Base-by-base conservation (phyloP, 2,329 filamentous ascomycete genomes). In the Scedosporium minutisporum region DNA sequence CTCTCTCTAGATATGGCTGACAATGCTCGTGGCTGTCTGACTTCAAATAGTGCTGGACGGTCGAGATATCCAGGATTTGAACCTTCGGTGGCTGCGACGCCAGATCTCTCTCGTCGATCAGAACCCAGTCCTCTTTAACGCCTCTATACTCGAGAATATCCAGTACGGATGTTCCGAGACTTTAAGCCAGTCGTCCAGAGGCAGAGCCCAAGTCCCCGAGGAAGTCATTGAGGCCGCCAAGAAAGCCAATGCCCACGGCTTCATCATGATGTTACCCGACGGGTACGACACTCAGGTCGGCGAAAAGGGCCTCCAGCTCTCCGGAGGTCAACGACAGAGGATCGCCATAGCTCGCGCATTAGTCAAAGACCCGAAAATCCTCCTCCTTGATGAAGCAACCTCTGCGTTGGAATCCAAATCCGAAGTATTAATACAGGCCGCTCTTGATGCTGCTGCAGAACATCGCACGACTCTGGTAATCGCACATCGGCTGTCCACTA, bases 341-440 rank as follows among this genome's bases (percentile, higher is more conserved):
- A 77, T 89, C 29, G 82, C 86, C 1, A 88, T 89, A 65, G 87
- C 87, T 1, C 79, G 86, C 23, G 85, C 82, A 64, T 87, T 89
- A 65, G 78, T 89, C 55, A 84, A 84, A 27, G 76, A 86, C 62
- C 86, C 87, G 0, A 77, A 77, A 2, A 83, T 90, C 51, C 74
- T 90, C 0, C 81, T 90, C 29, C 75, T 90, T 1, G 87, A 90
- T 65, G 87, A 90, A 70, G 87, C 87, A 1, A 90, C 87, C 0
- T 86, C 82, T 58, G 84, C 87, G 1, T 69, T 80, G 10, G 76
- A 79, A 46, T 74, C 76, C 1, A 74, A 75, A 9, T 74, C 78
- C 3, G 77, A 80, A 60, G 74, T 76, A 27, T 76, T 82, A 18
- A 83, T 87, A 0, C 83, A 87, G 65, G 71, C 76, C 58, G 83